Conservation (phyloP, 2,329 filamentous ascomycete species). For the Pyrenophora seminiperda region DNA sequence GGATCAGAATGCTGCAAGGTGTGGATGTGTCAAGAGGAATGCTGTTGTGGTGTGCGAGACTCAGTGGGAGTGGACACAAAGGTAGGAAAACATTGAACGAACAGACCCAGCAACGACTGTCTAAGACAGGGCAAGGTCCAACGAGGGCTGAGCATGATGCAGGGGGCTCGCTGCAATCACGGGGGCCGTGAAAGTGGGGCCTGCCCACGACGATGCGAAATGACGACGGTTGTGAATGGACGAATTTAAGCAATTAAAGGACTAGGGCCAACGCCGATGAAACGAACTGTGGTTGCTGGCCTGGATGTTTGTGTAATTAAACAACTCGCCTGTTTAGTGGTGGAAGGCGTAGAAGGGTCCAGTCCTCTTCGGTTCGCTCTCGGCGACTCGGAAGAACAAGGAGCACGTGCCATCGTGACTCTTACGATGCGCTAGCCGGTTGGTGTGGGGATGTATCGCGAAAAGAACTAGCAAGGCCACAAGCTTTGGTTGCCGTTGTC, state of each 20-base stretch:
- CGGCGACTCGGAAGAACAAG: constrained; percentile 9
- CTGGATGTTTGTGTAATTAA: not conserved
- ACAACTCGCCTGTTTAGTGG: constrained; percentile 10
- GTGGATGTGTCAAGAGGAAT: constrained; percentile 11
- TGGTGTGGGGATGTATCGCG: constrained; percentile 13
- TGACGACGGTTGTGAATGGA: constrained; percentile 19
- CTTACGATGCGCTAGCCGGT: constrained; percentile 11
- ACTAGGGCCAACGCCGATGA: constrained; percentile 13
- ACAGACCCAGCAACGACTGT: constrained; percentile 12
- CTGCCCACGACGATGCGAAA: constrained; percentile 16
- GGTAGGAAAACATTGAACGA: constrained; percentile 19
- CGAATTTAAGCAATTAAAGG: constrained; percentile 11
- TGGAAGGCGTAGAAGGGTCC: constrained; percentile 6
- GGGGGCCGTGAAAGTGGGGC: constrained; percentile 21
- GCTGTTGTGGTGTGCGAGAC: constrained; percentile 12
- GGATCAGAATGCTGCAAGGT: constrained; percentile 3
- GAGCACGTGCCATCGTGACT: constrained; percentile 19
- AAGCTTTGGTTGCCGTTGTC: constrained; percentile 21
- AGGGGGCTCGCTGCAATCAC: constrained; percentile 29
- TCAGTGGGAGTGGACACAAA: constrained; percentile 1
- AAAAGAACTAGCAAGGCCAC: constrained; percentile 5
- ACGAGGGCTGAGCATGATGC: constrained; percentile 15
- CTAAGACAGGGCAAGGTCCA: constrained; percentile 17
- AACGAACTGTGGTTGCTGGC: constrained; percentile 15
- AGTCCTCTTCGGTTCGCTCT: constrained; percentile 2